These are phyloP conservation scores for Starmerella scarabaei DNA, from an alignment of 805 yeast species.

Conservation along the genomic window DNA sequence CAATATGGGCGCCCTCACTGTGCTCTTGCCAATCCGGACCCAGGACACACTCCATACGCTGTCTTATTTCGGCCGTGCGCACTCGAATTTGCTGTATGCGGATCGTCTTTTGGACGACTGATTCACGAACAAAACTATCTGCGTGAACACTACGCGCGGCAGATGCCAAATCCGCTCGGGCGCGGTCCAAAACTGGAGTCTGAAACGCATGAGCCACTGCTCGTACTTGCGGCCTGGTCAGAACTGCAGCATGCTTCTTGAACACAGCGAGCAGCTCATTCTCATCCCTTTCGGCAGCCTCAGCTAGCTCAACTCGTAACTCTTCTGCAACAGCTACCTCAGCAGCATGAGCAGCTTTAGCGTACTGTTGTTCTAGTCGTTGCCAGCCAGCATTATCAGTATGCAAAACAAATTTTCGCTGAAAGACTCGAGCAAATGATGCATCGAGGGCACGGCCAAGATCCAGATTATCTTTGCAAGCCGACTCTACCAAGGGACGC, in stretches of 20 bases:
- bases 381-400: conserved; percentile 29
- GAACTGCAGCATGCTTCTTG: conserved; percentile 36
- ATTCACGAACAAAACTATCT: neutral
- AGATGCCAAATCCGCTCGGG: conserved; percentile 19
- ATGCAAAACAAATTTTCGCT: neutral
- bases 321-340: conserved; percentile 36
- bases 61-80: conserved; percentile 33
- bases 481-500: conserved; percentile 8
- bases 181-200: conserved; percentile 35
- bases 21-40: conserved; percentile 50
- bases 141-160: neutral
- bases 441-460: neutral
- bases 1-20: conserved; percentile 55
- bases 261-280: conserved; percentile 39
- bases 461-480: neutral
- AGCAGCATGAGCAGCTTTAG: conserved; percentile 32
- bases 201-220: conserved; percentile 52
- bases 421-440: conserved; percentile 3
- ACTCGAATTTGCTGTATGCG: conserved; percentile 42
- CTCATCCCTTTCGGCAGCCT: conserved; percentile 25
- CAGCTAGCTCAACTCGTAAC: conserved; percentile 31
- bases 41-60: conserved; percentile 38
- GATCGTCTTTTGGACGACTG: conserved; percentile 23
- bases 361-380: conserved; percentile 32
- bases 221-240: conserved; percentile 42